Evolutionary conservation across 2,329 filamentous ascomycete genomes (phyloP).

Genomic region (Clonostachys solani): DNA sequence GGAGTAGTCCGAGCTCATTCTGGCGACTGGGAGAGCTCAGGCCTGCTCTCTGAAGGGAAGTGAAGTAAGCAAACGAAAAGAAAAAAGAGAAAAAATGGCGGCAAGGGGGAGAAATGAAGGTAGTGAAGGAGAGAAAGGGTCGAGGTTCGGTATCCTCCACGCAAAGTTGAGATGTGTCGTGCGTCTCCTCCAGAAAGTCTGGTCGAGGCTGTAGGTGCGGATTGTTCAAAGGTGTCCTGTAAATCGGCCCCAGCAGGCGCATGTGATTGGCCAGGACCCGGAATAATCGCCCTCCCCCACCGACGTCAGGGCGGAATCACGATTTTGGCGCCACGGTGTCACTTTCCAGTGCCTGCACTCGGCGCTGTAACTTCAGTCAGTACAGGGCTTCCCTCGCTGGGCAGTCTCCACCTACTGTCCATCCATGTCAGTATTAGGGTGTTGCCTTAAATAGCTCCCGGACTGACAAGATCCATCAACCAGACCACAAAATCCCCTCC

Average conservation of each 20-base stretch:
- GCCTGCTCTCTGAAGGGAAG: conserved; percentile 13
- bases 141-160: background rate
- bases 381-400: background rate
- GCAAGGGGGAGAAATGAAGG: conserved; percentile 1
- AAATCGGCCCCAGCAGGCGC: background rate
- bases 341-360: background rate
- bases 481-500: background rate
- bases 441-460: conserved; percentile 1
- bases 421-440: background rate
- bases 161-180: background rate
- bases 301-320: conserved; percentile 2
- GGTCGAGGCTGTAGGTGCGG: background rate
- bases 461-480: background rate
- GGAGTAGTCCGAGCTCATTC: conserved; percentile 92
- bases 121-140: background rate
- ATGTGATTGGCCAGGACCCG: conserved; percentile 4
- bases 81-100: conserved; percentile 7
- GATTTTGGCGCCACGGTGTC: background rate
- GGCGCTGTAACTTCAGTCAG: background rate
- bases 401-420: background rate
- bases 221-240: conserved; percentile 8
- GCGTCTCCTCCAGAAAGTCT: background rate
- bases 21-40: conserved; percentile 35
- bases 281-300: background rate
- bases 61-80: background rate